phyloP scores from a whole-genome alignment of 345 rosid genomes.

The Pistacia integerrima region DNA sequence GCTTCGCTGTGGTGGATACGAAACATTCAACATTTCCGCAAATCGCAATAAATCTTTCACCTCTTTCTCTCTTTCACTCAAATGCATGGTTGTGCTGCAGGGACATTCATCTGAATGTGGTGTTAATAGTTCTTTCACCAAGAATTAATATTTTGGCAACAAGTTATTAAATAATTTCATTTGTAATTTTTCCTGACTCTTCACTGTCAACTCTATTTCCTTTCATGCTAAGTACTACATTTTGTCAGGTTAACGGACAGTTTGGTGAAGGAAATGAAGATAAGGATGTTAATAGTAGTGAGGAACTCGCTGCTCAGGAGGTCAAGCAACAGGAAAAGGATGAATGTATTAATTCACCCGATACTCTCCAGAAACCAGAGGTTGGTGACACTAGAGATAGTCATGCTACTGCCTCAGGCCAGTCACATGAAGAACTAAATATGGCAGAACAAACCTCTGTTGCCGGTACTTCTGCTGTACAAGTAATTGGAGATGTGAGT shows the following conservation, averaged over 20 bases:
- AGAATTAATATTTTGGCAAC: not conserved
- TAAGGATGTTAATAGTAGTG: constrained; percentile 29
- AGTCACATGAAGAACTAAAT: constrained; percentile 38
- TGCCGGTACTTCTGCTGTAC: constrained; percentile 43
- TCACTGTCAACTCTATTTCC: not conserved
- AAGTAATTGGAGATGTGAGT: constrained; percentile 49
- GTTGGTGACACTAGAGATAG: constrained; percentile 32
- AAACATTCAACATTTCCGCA: not conserved
- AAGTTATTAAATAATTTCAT: not conserved
- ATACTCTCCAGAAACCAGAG: constrained; percentile 32
- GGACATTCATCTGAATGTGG: not conserved
- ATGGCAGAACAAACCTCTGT: constrained; percentile 39
- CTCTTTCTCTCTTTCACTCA: not conserved
- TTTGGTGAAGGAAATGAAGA: constrained; percentile 35
- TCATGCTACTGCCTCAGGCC: constrained; percentile 28
- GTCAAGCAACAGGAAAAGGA: constrained; percentile 32
- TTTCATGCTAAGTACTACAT: constrained; percentile 20
- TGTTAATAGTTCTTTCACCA: not conserved
- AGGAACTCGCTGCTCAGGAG: constrained; percentile 32
- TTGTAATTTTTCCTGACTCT: not conserved
- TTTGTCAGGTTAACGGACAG: constrained; percentile 47
- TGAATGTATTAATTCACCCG: constrained; percentile 32
- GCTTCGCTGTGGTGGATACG: not conserved
- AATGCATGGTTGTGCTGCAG: not conserved
- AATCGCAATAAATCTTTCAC: not conserved